Conservation (phyloP, 306 rosid species). For the Hippophae gyantsensis region DNA sequence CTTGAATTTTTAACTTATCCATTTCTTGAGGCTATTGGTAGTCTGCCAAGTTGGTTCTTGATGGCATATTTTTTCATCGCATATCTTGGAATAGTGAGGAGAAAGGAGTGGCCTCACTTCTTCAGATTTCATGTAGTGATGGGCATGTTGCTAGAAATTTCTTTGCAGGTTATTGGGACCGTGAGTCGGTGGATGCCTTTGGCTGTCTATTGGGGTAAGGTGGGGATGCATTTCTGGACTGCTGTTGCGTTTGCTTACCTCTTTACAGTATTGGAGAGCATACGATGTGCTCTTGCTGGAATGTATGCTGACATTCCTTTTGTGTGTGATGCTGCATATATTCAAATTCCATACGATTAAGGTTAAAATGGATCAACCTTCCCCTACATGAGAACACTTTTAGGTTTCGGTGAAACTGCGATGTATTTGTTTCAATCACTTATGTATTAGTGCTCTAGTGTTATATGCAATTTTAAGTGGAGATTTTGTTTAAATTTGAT, state of each 20-base stretch:
- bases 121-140: conserved; percentile 82
- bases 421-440: no score
- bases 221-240: conserved; percentile 58
- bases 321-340: conserved; percentile 77
- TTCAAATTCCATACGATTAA: conserved; percentile 87
- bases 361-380: background rate
- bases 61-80: conserved; percentile 87
- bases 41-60: conserved; percentile 83
- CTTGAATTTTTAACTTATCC: conserved; percentile 68
- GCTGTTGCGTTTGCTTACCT: conserved; percentile 4
- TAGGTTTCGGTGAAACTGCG: no score
- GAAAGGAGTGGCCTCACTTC: conserved; percentile 98
- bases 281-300: conserved; percentile 79
- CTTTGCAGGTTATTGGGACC: conserved; percentile 81
- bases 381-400: background rate
- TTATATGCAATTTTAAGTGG: no score
- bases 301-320: conserved; percentile 95
- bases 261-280: conserved; percentile 68
- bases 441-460: no score
- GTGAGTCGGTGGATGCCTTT: conserved; percentile 93
- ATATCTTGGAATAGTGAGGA: conserved; percentile 84
- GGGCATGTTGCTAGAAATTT: conserved; percentile 91
- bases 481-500: no score
- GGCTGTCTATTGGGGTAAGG: conserved; percentile 66
- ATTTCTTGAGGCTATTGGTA: conserved; percentile 65